Evolutionary conservation across 257 asterid species (phyloP).

Genomic region (Paraleonurus japonicus): DNA sequence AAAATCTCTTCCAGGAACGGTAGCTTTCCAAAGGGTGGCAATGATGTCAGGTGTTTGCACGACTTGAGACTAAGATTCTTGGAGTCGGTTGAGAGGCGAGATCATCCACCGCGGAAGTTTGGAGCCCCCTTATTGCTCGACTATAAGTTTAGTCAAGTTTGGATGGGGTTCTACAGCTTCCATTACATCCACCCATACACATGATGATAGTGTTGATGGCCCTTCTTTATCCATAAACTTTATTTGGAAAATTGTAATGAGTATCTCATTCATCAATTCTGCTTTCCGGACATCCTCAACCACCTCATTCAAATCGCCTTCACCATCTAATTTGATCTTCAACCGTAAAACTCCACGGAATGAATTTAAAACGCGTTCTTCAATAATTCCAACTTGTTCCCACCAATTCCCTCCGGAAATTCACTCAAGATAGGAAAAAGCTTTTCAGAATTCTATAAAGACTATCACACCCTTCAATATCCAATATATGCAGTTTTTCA

Average conservation of each 20-base stretch:
- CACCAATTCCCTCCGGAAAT: background rate
- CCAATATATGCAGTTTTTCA: background rate
- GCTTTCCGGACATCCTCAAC: slow-evolving; percentile 21
- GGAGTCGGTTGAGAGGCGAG: background rate
- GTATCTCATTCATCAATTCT: background rate
- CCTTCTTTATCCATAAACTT: background rate
- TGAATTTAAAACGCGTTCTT: slow-evolving; percentile 20
- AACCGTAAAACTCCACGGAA: background rate
- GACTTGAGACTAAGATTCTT: background rate
- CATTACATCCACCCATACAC: background rate
- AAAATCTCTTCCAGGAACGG: slow-evolving; percentile 22
- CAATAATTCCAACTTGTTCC: background rate
- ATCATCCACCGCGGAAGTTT: background rate
- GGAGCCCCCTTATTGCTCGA: background rate
- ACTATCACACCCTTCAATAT: background rate
- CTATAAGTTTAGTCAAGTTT: background rate
- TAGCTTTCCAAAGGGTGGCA: slow-evolving; percentile 8
- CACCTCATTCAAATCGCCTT: background rate
- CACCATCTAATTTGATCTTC: background rate
- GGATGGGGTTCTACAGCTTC: slow-evolving; percentile 29
- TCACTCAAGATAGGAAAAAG: too few species aligned
- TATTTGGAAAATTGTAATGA: background rate
- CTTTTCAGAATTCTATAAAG: too few species aligned
- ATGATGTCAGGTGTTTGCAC: background rate
- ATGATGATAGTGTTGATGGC: background rate